phyloP scores from a whole-genome alignment of 202 grass and related monocot genomes.

The Carex arenaria region DNA sequence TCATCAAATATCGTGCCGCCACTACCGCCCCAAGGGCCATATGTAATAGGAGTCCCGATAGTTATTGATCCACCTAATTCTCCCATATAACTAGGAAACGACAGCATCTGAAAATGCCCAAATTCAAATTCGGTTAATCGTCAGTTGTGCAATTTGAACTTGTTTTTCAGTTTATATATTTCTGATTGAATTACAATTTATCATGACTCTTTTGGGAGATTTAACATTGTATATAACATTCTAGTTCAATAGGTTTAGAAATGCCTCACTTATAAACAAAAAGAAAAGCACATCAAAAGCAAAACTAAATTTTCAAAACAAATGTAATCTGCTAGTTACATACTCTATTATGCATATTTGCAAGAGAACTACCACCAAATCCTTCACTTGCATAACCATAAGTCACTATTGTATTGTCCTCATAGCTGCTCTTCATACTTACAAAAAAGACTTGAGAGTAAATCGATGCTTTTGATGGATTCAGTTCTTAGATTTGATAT shows the following conservation, averaged over 20 bases:
- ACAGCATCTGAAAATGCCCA: slow-evolving; percentile 46
- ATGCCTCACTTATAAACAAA: not conserved
- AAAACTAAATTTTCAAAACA: not conserved
- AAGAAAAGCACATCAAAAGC: not conserved
- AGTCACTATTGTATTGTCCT: slow-evolving; percentile 9
- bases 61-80: slow-evolving; percentile 46
- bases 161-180: not conserved
- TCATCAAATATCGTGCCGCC: slow-evolving; percentile 96
- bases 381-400: not conserved
- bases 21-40: slow-evolving; percentile 94
- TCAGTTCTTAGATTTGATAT: slow-evolving; percentile 39
- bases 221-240: not conserved
- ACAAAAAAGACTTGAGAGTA: slow-evolving; percentile 34
- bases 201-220: not conserved
- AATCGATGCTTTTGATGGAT: slow-evolving; percentile 29
- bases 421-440: not conserved
- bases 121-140: not conserved
- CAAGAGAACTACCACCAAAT: not conserved
- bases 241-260: not conserved
- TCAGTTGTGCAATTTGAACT: not conserved
- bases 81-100: slow-evolving; percentile 53
- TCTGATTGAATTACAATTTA: not conserved
- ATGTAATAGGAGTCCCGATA: slow-evolving; percentile 48
- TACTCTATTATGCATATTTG: not conserved
- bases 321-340: not conserved